phyloP scores from a whole-genome alignment of 2,329 filamentous ascomycete species.

The Aspergillus novofumigatus region DNA sequence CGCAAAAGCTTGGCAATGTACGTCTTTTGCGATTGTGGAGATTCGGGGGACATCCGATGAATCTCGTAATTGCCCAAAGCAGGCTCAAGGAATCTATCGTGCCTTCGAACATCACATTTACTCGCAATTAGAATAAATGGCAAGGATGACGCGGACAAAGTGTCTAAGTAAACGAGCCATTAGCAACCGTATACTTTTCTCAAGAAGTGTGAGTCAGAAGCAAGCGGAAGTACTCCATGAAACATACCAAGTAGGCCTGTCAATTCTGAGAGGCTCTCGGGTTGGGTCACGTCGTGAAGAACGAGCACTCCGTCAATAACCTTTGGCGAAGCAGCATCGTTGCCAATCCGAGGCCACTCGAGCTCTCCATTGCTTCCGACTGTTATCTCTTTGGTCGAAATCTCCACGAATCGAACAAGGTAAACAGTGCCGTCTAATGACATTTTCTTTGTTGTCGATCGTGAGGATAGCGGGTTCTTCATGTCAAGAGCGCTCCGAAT shows the following conservation, averaged over 20 bases:
- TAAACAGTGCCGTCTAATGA: slow-evolving; percentile 54
- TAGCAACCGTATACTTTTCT: not conserved
- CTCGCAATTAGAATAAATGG: slow-evolving; percentile 80
- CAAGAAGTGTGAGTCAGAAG: not conserved
- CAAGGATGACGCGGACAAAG: slow-evolving; percentile 66
- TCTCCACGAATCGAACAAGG: slow-evolving; percentile 55
- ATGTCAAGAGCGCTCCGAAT: slow-evolving; percentile 55
- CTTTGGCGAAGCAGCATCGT: slow-evolving; percentile 66
- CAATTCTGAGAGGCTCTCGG: slow-evolving; percentile 68
- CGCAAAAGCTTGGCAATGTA: slow-evolving; percentile 73
- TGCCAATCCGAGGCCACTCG: slow-evolving; percentile 49
- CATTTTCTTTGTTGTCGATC: slow-evolving; percentile 50
- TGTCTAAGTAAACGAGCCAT: slow-evolving; percentile 50
- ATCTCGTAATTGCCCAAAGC: slow-evolving; percentile 67
- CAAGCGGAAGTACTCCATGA: slow-evolving; percentile 1
- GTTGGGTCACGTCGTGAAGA: slow-evolving; percentile 81
- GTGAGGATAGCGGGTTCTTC: slow-evolving; percentile 39
- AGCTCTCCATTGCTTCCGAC: slow-evolving; percentile 46
- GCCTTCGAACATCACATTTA: slow-evolving; percentile 78
- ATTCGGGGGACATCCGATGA: slow-evolving; percentile 67
- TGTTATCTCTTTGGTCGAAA: slow-evolving; percentile 50
- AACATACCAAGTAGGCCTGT: slow-evolving; percentile 74
- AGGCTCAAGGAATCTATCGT: slow-evolving; percentile 67
- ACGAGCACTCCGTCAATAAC: slow-evolving; percentile 75
- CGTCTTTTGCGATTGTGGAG: slow-evolving; percentile 67